Conservation (phyloP, 331 rosid genomes). For the Cydonia oblonga region DNA sequence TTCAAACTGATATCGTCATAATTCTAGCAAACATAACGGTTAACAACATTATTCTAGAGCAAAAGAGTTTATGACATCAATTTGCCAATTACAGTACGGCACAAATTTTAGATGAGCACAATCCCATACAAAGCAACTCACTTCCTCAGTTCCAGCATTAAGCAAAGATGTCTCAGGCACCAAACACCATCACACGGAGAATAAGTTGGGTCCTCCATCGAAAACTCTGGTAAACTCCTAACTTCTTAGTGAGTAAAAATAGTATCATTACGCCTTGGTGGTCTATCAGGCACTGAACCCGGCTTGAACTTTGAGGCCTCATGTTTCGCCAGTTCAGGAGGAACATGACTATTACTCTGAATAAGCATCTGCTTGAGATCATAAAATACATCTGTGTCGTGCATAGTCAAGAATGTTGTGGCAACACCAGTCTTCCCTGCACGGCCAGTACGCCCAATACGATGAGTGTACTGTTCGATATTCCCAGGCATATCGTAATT, state of each 20-base stretch:
- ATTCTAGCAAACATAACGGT: background rate
- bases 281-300: slow-evolving; percentile 70
- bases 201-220: background rate
- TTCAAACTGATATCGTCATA: background rate
- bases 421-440: slow-evolving; percentile 82
- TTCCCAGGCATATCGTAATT: slow-evolving; percentile 81
- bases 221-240: background rate
- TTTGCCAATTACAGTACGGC: background rate
- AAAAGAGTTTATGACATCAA: background rate
- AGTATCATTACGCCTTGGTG: slow-evolving; percentile 72
- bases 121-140: slow-evolving; percentile 12
- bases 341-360: slow-evolving; percentile 23
- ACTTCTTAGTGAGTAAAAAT: slow-evolving; percentile 45
- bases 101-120: slow-evolving; percentile 14
- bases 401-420: slow-evolving; percentile 65
- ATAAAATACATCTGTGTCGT: slow-evolving; percentile 63
- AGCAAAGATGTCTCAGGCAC: slow-evolving; percentile 5
- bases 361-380: slow-evolving; percentile 81
- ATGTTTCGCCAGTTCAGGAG: slow-evolving; percentile 24
- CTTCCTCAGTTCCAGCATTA: slow-evolving; percentile 18
- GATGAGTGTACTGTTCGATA: slow-evolving; percentile 50
- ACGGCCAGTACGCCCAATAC: slow-evolving; percentile 84
- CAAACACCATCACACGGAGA: background rate
- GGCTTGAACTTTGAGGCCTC: slow-evolving; percentile 35
- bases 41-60: background rate